phyloP scores from a whole-genome alignment of 805 yeast species.

The Hanseniaspora guilliermondii region DNA sequence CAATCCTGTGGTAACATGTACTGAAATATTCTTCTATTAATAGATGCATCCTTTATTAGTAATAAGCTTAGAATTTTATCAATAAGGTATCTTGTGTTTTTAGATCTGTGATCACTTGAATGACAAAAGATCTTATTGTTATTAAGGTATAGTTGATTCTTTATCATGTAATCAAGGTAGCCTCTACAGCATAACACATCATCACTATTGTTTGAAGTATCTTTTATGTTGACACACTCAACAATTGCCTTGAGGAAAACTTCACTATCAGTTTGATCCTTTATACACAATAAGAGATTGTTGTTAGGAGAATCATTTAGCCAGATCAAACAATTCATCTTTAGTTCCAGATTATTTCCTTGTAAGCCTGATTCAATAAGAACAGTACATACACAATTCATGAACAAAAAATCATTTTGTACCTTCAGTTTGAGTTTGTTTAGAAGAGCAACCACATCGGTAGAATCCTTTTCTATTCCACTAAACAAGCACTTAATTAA shows the following conservation, averaged over 20 bases:
- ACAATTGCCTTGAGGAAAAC: constrained; percentile 48
- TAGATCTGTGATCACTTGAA: neutral
- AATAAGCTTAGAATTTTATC: constrained; percentile 57
- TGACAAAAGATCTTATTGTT: constrained; percentile 34
- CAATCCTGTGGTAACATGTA: constrained; percentile 54
- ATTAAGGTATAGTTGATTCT: constrained; percentile 35
- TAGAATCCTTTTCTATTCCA: constrained; percentile 84
- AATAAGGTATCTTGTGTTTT: constrained; percentile 34
- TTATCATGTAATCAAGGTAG: constrained; percentile 50
- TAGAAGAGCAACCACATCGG: constrained; percentile 55
- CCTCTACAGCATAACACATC: constrained; percentile 57
- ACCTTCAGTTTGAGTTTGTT: constrained; percentile 46
- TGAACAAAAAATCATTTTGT: constrained; percentile 61
- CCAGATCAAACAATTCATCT: constrained; percentile 79
- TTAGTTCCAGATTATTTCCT: constrained; percentile 13
- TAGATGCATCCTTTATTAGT: constrained; percentile 78
- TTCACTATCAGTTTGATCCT: constrained; percentile 22
- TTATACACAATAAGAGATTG: neutral
- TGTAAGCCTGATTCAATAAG: constrained; percentile 70
- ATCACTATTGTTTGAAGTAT: constrained; percentile 61
- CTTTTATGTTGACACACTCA: constrained; percentile 52
- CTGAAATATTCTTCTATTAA: constrained; percentile 85
- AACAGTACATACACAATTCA: constrained; percentile 70
- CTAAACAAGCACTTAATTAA: constrained; percentile 63
- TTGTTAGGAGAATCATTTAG: constrained; percentile 18